Percentiles rank a stretch among this genome's conserved stretches.
phyloP scores from a whole-genome alignment of 805 yeast species.

The Lipomyces spencermartinsiae region DNA sequence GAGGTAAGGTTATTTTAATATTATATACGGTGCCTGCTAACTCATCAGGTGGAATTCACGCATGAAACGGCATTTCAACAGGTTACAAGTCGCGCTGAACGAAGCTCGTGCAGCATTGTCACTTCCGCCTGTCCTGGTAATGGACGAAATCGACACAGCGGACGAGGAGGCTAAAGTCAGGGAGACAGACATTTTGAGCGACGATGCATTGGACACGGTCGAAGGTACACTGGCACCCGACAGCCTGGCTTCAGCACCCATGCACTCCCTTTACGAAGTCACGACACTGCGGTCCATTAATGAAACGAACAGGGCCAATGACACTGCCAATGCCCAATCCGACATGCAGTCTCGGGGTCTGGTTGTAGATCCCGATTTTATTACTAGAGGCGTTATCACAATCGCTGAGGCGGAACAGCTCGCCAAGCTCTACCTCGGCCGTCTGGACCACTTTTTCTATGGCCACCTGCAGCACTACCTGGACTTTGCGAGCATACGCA shows the following conservation, averaged over 20 bases:
- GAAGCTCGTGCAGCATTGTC: slow-evolving; percentile 24
- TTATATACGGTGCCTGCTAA: background rate
- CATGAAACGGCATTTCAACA: slow-evolving; percentile 17
- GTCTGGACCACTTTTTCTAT: slow-evolving; percentile 32
- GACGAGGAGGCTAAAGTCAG: slow-evolving; percentile 28
- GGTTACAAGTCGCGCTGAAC: slow-evolving; percentile 29
- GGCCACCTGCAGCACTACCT: slow-evolving; percentile 26
- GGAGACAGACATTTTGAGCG: slow-evolving; percentile 22
- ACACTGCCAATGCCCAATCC: background rate
- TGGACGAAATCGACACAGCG: slow-evolving; percentile 23
- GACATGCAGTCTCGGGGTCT: slow-evolving; percentile 26
- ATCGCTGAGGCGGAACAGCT: slow-evolving; percentile 29
- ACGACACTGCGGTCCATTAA: slow-evolving; percentile 12
- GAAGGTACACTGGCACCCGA: slow-evolving; percentile 17
- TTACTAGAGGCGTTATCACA: slow-evolving; percentile 28
- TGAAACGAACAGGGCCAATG: background rate
- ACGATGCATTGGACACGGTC: slow-evolving; percentile 5
- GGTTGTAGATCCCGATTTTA: slow-evolving; percentile 30
- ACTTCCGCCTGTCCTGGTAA: slow-evolving; percentile 21
- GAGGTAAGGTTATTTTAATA: background rate
- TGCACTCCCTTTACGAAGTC: slow-evolving; percentile 29
- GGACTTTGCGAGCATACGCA: slow-evolving; percentile 22
- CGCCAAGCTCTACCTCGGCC: slow-evolving; percentile 17
- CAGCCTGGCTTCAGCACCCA: slow-evolving; percentile 32
- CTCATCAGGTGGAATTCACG: slow-evolving; percentile 23